Evolutionary conservation across 768 basidiomycete species (phyloP).

Genomic region (Gautieria morchelliformis): DNA sequence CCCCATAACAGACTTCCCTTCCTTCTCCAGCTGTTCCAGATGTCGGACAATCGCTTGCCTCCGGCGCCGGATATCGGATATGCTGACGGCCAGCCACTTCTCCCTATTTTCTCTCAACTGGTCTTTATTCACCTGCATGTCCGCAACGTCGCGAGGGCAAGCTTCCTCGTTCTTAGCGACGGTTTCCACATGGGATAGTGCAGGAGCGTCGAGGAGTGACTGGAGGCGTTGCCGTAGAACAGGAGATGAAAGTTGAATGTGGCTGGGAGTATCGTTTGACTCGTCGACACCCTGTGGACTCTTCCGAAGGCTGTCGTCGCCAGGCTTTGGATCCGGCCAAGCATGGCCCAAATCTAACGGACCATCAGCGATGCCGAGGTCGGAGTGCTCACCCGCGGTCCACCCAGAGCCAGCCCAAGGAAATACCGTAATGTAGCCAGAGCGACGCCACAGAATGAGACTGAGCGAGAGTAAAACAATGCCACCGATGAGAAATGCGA

Average conservation of each 20-base stretch:
- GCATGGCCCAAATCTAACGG: slow-evolving; percentile 1
- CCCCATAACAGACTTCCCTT: slow-evolving; percentile 16
- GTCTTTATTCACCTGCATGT: slow-evolving; percentile 26
- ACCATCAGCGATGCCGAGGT: not conserved
- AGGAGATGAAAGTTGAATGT: not conserved
- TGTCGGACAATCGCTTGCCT: slow-evolving; percentile 19
- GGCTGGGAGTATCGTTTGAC: not conserved
- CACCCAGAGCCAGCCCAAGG: not conserved
- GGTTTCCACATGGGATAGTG: slow-evolving; percentile 14
- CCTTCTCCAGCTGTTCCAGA: slow-evolving; percentile 15
- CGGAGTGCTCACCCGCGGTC: not conserved
- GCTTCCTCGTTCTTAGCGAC: slow-evolving; percentile 12
- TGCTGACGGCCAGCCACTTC: slow-evolving; percentile 20
- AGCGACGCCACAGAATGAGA: not conserved
- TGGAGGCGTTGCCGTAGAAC: slow-evolving; percentile 12
- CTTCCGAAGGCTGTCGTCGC: not conserved
- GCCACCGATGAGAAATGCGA: slow-evolving; percentile 7
- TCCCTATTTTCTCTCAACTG: slow-evolving; percentile 22
- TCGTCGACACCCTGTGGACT: not conserved
- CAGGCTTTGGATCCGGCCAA: not conserved
- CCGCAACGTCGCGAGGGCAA: slow-evolving; percentile 22
- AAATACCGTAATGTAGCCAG: not conserved
- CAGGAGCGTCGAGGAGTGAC: slow-evolving; percentile 20
- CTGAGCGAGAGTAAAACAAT: not conserved
- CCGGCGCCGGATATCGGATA: slow-evolving; percentile 16